Base-by-base conservation (phyloP, 176 grass and related monocot genomes). In the Bothriochloa decipiens region DNA sequence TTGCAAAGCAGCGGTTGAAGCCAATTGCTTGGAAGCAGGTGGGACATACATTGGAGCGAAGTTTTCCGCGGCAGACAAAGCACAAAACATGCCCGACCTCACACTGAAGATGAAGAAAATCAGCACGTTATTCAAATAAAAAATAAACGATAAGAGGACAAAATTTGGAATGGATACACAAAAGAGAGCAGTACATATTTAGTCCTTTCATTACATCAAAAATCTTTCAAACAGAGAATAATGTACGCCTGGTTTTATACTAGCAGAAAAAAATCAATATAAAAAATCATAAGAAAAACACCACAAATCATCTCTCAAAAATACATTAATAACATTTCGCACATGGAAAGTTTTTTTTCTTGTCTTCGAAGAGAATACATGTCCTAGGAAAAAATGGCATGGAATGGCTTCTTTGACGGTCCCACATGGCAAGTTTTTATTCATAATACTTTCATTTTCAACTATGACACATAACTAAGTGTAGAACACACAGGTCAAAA, bases 21-120 rank as follows among this genome's bases (percentile, higher is more conserved):
- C 72, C 41, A 5, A 47, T 74, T n/a, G n/a, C n/a, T n/a, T n/a
- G n/a, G n/a, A n/a, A n/a, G n/a, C n/a, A n/a, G n/a, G n/a, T n/a
- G n/a, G n/a, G 69, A 45, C 70, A 83, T 33, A 2, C 47, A 6
- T 74, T 17, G 2, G 17, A 46, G 43, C 43, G 4, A 35, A 74
- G 39, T 27, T 74, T 83, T 64, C 41, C 11, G 10, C 29, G 58
- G 35, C 52, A 43, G 2, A 5, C 25, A 43, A 17, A 76, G 41
- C 82, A 84, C 64, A 41, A 8, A 58, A 20, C 62, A 66, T 68
- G 72, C 35, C 82, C 45, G 76, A 68, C 58, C 33, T 84, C 49
- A 1, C 47, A 77, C 33, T 76, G 73, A 27, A 53, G 16, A 65
- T 57, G 4, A 39, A 53, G 5, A 22, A 55, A 50, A 27, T 29